Evolutionary conservation across 2,329 filamentous ascomycete genomes (phyloP), one percentile per base, ranked within the genome.

Genomic region (Polytolypa hystricis): DNA sequence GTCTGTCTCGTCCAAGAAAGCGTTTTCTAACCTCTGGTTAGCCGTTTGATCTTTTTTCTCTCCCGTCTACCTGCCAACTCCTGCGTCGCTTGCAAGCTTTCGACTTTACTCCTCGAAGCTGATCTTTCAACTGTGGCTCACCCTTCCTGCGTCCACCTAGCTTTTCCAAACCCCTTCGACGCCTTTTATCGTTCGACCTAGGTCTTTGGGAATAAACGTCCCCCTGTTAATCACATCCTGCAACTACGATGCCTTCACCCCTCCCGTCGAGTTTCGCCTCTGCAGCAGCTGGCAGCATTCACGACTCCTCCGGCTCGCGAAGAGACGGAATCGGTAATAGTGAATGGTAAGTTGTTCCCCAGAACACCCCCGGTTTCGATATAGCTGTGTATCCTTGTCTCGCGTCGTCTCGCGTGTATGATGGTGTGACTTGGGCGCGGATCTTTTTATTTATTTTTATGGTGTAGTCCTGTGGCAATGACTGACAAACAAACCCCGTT

Each of bases 181-280:
- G n/a, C n/a, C n/a, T n/a, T n/a, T n/a, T n/a, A n/a, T n/a, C n/a
- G n/a, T n/a, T n/a, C n/a, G n/a, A n/a, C n/a, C n/a, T n/a, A n/a
- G n/a, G n/a, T n/a, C n/a, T n/a, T n/a, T n/a, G n/a, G n/a, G n/a
- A n/a, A n/a, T n/a, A n/a, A n/a, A n/a, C n/a, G n/a, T n/a, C n/a
- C n/a, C n/a, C 50, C 44, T 35, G 42, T 43, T 41, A 42, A 44
- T 44, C 40, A 38, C 41, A 43, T 39, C 42, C 38, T 44, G 40
- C 30, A 27, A 42, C 39, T 51, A 62, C 48, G 53, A 73, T 85
- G 81, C 74, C 80, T 66, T 76, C 78, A 58, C 79, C 81, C 66
- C 73, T 85, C 61, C 78, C 81, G 53, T 84, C 82, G 51, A 86
- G 80, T 70, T 87, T 87, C 65, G 82, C 82, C 58, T 85, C 82